Evolutionary conservation across 2,329 filamentous ascomycete species (phyloP).

Genomic region (Fusarium metavorans): DNA sequence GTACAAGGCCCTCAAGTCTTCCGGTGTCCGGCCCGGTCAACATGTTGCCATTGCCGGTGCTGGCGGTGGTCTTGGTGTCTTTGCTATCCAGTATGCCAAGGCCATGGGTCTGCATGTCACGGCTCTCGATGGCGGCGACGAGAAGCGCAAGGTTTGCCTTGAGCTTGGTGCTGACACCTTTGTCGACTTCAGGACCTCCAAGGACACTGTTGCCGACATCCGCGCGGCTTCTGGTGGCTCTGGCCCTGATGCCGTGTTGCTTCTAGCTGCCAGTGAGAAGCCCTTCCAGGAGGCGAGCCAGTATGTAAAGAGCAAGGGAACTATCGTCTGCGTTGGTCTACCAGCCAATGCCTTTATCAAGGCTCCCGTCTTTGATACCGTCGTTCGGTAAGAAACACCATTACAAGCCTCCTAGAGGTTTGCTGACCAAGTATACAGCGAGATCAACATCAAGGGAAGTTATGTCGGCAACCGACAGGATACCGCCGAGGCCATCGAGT

Average conservation of each 20-base stretch:
- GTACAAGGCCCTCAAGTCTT: slow-evolving; percentile 88
- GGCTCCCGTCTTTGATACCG: slow-evolving; percentile 87
- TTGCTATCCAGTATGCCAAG: slow-evolving; percentile 86
- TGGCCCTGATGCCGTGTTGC: slow-evolving; percentile 85
- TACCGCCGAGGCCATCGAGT: slow-evolving; percentile 86
- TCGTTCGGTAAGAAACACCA: slow-evolving; percentile 60
- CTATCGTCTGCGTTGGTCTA: slow-evolving; percentile 86
- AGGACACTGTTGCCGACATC: slow-evolving; percentile 83
- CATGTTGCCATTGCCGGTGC: slow-evolving; percentile 85
- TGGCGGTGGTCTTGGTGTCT: slow-evolving; percentile 79
- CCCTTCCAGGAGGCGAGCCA: slow-evolving; percentile 91
- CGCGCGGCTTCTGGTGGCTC: slow-evolving; percentile 76
- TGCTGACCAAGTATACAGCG: slow-evolving; percentile 57
- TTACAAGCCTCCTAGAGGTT: rapidly evolving
- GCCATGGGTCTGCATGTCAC: slow-evolving; percentile 85
- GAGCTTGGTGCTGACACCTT: slow-evolving; percentile 77
- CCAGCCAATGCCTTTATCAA: slow-evolving; percentile 83
- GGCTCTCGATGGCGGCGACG: slow-evolving; percentile 84
- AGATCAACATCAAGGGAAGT: slow-evolving; percentile 89
- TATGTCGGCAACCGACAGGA: slow-evolving; percentile 93
- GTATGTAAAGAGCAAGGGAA: slow-evolving; percentile 84
- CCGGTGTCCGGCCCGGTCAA: slow-evolving; percentile 76
- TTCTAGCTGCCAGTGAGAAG: slow-evolving; percentile 86
- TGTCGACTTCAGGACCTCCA: slow-evolving; percentile 80
- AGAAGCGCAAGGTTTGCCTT: slow-evolving; percentile 79